These are phyloP conservation scores for Thuja plicata DNA, from an alignment of 83 land plant genomes.

Conservation along the genomic window DNA sequence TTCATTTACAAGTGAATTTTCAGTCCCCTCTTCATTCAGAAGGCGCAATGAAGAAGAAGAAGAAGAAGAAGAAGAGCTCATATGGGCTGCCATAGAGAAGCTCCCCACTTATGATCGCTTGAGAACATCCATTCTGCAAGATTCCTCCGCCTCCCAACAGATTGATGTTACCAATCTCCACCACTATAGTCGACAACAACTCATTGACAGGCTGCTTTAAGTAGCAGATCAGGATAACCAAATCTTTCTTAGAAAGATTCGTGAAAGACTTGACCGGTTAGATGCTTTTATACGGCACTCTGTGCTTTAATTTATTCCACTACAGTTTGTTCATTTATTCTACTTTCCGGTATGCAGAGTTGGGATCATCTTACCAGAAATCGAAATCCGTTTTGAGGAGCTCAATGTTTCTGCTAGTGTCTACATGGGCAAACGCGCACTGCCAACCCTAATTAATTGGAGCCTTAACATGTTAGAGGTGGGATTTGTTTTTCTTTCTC, in stretches of 20 bases:
- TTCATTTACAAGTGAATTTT: not conserved
- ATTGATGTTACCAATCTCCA: not conserved
- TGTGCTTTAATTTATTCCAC: not conserved
- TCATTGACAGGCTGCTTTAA: constrained; percentile 25
- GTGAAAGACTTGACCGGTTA: constrained; percentile 28
- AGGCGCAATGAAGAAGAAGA: not conserved
- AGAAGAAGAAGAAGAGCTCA: not conserved
- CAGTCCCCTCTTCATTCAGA: not conserved
- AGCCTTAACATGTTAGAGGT: constrained; percentile 36
- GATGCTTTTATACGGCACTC: not conserved
- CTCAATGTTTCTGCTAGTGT: constrained; percentile 38
- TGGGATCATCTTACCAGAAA: constrained; percentile 43
- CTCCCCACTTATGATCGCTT: constrained; percentile 13
- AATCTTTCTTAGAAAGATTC: constrained; percentile 20
- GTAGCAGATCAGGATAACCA: constrained; percentile 34
- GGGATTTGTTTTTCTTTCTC: not conserved
- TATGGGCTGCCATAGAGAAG: constrained; percentile 14
- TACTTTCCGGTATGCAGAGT: constrained; percentile 23
- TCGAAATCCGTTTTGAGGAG: constrained; percentile 49
- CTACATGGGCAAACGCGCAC: constrained; percentile 49
- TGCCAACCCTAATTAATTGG: constrained; percentile 52
- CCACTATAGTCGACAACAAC: constrained; percentile 10
- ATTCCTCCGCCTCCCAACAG: not conserved
- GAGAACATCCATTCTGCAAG: not conserved
- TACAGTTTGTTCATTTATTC: not conserved